Conservation (phyloP, 2,329 filamentous ascomycete genomes). For the Curvularia hawaiiensis region DNA sequence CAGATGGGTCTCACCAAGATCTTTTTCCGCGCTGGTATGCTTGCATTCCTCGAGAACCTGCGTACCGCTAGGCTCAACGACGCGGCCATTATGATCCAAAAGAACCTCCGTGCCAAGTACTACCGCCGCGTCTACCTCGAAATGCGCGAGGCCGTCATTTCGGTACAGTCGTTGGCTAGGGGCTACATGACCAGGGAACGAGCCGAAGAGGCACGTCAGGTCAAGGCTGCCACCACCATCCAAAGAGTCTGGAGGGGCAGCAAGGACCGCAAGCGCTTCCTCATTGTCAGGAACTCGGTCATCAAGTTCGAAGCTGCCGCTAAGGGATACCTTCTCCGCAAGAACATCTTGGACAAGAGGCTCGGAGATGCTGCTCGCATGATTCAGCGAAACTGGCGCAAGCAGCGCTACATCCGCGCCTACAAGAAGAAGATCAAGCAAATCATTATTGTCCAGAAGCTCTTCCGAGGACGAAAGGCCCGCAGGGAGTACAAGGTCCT, state of each 20-base stretch:
- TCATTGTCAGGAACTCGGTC: constrained; percentile 79
- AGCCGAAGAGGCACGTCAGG: constrained; percentile 79
- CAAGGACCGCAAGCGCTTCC: constrained; percentile 83
- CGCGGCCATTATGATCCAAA: constrained; percentile 97
- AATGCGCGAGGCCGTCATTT: constrained; percentile 78
- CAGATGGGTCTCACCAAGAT: constrained; percentile 98
- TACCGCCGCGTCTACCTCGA: constrained; percentile 91
- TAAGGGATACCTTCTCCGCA: constrained; percentile 90
- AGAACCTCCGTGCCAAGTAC: constrained; percentile 95
- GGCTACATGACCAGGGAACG: constrained; percentile 78
- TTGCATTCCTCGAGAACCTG: constrained; percentile 94
- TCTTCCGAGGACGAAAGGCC: constrained; percentile 87
- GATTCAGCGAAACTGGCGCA: constrained; percentile 91
- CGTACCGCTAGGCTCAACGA: constrained; percentile 89
- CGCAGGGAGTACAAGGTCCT: constrained; percentile 86
- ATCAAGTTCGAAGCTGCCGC: constrained; percentile 87
- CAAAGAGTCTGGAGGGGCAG: constrained; percentile 94
- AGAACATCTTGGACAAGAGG: constrained; percentile 91
- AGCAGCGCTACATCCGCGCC: constrained; percentile 73
- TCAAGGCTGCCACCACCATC: constrained; percentile 90
- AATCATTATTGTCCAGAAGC: constrained; percentile 84
- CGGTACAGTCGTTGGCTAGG: constrained; percentile 77
- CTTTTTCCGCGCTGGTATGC: constrained; percentile 99
- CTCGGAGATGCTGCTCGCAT: constrained; percentile 87
- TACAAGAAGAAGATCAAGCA: constrained; percentile 93